phyloP scores from a whole-genome alignment of 2,329 filamentous ascomycete species.

The Aspergillus sp. region DNA sequence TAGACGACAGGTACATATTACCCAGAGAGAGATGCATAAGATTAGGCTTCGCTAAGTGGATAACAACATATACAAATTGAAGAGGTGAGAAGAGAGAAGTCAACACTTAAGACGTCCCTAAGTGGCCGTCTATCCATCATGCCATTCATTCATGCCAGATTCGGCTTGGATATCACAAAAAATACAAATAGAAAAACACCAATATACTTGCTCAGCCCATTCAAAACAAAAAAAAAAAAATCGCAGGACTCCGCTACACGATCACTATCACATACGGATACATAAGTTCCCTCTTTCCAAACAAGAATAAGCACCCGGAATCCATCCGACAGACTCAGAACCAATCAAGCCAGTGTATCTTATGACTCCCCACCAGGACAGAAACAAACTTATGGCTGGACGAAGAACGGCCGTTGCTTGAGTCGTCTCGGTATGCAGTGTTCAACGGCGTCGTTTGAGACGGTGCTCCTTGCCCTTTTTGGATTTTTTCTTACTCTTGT shows the following conservation, averaged over 20 bases:
- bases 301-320: background rate
- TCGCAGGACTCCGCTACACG: background rate
- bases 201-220: too few relatives aligned
- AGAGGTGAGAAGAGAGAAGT: background rate
- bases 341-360: background rate
- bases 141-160: background rate
- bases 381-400: constrained; percentile 1
- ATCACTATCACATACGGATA: background rate
- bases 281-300: too few relatives aligned
- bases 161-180: background rate
- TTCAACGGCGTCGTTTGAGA: constrained; percentile 30
- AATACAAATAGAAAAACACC: background rate
- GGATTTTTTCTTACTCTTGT: constrained; percentile 44
- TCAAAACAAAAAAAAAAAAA: background rate
- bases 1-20: too few relatives aligned
- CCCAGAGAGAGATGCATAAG: background rate
- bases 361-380: too few relatives aligned
- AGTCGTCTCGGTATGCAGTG: too few relatives aligned
- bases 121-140: background rate
- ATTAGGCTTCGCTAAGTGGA: background rate
- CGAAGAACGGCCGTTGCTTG: too few relatives aligned
- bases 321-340: background rate
- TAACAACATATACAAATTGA: background rate
- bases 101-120: background rate
- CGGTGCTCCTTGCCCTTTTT: constrained; percentile 44